Evolutionary conservation across 129 eudicot species (phyloP).

Genomic region (Lactuca saligna): DNA sequence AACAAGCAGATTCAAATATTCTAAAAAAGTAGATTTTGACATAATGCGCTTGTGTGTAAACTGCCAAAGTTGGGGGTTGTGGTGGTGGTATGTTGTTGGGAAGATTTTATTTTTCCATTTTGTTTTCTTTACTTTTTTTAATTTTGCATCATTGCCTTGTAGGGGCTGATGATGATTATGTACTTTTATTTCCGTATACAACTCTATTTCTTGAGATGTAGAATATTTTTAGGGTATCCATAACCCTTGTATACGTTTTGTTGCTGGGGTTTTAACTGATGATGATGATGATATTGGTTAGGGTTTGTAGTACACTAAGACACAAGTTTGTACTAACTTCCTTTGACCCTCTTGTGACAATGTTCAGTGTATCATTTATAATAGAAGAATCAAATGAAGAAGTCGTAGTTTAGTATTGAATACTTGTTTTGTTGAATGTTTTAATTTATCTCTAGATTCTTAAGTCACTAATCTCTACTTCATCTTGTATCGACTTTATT

Average conservation of each 20-base stretch:
- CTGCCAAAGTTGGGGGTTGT: conserved; percentile 12
- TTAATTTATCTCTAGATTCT: no score
- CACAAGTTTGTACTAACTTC: conserved; percentile 20
- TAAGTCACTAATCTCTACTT: no score
- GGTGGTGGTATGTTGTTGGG: conserved; percentile 19
- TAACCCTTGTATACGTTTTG: conserved; percentile 22
- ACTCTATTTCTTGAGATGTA: conserved; percentile 14
- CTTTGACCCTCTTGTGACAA: neutral
- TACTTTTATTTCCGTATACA: conserved; percentile 36
- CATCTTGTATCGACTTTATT: no score
- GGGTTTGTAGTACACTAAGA: conserved; percentile 16
- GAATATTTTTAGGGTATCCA: conserved; percentile 27
- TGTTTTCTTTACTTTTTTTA: neutral
- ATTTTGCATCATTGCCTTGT: neutral
- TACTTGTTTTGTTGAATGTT: neutral
- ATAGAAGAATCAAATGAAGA: conserved; percentile 7
- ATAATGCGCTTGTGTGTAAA: conserved; percentile 17
- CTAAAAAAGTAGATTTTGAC: no score
- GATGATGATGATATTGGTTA: conserved; percentile 4
- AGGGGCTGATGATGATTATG: conserved; percentile 29
- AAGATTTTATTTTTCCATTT: neutral
- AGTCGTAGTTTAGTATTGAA: neutral
- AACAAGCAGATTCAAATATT: neutral
- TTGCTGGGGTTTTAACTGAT: conserved; percentile 1
- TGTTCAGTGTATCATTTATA: conserved; percentile 29